Evolutionary conservation across 2,329 filamentous ascomycete genomes (phyloP), one percentile per base, ranked within the genome.

Genomic region (Ambrosiella cleistominuta): DNA sequence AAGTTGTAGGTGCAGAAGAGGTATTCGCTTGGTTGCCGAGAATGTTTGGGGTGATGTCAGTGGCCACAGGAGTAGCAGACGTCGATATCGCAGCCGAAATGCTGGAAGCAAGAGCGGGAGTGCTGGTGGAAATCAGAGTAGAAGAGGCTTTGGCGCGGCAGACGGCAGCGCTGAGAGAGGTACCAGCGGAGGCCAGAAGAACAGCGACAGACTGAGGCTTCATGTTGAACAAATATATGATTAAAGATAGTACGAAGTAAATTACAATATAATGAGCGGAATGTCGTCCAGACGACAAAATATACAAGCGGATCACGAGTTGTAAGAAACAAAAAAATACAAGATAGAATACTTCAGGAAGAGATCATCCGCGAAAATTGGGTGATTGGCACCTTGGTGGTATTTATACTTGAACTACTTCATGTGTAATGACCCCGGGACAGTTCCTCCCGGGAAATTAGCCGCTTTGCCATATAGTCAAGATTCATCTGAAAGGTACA

Each of bases 201-300:
- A 47, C 8, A 36, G 13, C 13, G 45, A 56, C 13, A 13, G 45
- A 50, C 45, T 56, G 54, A n/a, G 42, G 39, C 54, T 56, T 47
- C 54, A 56, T 56, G 40, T 19, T 56, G 44, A 45, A 49, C 13
- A 36, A 40, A 17, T 7, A n/a, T 15, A 27, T 19, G 3, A n/a
- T 17, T 17, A 7, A 15, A 36, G 42, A 49, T 12, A 15, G 1
- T 15, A 39, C 12, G 11, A 17, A 50, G 19, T 17, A 17, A 38
- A 37, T 15, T 19, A 15, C 12, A 50, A 19, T 27, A 35, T 54
- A 54, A 54, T 40, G 52, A 54, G 38, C 39, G 51, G 8, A 36
- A 19, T 54, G 52, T 42, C 52, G 52, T 54, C 52, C 38, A 54
- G 52, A 54, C 52, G 52, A 54, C 52, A 54, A 27, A 36, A 51